Percentiles rank a stretch among this genome's conserved stretches.
Evolutionary conservation across 257 asterid species (phyloP).

Genomic region (Phtheirospermum japonicum): DNA sequence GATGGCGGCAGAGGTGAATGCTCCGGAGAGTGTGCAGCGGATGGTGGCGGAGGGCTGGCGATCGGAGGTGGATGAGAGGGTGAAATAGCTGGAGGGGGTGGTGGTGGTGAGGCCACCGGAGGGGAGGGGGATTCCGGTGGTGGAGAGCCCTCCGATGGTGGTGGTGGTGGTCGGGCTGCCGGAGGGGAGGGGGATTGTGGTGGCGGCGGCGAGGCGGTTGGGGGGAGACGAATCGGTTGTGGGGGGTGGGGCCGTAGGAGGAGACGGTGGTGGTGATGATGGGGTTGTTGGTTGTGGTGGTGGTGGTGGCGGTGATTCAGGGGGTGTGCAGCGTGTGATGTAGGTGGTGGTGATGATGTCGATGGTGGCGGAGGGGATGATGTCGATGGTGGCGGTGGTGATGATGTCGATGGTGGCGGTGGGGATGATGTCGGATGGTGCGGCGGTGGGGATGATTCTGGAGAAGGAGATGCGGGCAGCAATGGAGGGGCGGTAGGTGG

Average conservation of each 20-base stretch:
- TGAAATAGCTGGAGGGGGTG: constrained; percentile 41
- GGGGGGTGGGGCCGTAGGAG: constrained; percentile 33
- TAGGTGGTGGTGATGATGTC: constrained; percentile 37
- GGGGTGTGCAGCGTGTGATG: constrained; percentile 35
- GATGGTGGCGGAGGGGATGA: constrained; percentile 32
- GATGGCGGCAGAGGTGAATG: constrained; percentile 53
- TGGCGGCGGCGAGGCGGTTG: constrained; percentile 23
- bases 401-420: constrained; percentile 4
- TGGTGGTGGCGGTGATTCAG: constrained; percentile 35
- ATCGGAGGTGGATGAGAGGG: constrained; percentile 46
- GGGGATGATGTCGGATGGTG: constrained; percentile 34
- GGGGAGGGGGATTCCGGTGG: constrained; percentile 40
- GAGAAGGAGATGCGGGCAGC: constrained; percentile 37
- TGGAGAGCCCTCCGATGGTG: constrained; percentile 26
- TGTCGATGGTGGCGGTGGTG: constrained; percentile 39
- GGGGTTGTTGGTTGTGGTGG: constrained; percentile 41
- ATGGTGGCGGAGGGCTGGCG: constrained; percentile 45
- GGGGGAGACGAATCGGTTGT: constrained; percentile 13
- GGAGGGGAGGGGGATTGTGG: constrained; percentile 41
- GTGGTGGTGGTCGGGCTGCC: constrained; percentile 38
- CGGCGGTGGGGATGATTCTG: constrained; percentile 33
- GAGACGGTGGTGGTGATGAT: constrained; percentile 28
- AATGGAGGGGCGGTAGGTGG: constrained; percentile 33
- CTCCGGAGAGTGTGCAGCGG: constrained; percentile 39
- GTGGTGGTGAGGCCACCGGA: constrained; percentile 34